Conservation (phyloP, 1,284 basidiomycete species). For the Sporisorium exsertum region DNA sequence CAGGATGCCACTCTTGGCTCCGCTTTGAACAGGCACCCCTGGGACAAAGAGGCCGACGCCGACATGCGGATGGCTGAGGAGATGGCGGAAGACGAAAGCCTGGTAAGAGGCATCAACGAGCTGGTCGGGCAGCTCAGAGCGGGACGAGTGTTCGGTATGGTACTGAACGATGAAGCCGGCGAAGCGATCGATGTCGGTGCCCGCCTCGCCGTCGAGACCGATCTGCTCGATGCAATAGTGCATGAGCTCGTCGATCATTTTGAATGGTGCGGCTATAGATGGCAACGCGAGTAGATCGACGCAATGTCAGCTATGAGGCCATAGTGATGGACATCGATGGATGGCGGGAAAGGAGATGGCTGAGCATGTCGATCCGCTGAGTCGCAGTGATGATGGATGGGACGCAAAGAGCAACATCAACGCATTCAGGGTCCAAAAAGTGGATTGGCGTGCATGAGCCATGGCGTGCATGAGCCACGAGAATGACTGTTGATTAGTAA, state of each 20-base stretch:
- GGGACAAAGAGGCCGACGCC: slow-evolving; percentile 74
- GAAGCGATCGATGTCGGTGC: slow-evolving; percentile 78
- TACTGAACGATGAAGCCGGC: slow-evolving; percentile 78
- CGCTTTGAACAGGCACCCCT: slow-evolving; percentile 19
- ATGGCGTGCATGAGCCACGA: too few relatives aligned
- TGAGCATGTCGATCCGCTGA: not conserved
- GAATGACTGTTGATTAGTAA: slow-evolving; percentile 22
- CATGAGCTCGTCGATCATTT: slow-evolving; percentile 79
- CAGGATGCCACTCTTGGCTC: slow-evolving; percentile 24
- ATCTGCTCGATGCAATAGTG: slow-evolving; percentile 81
- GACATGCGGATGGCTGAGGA: slow-evolving; percentile 79
- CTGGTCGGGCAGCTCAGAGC: slow-evolving; percentile 72
- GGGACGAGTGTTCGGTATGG: slow-evolving; percentile 71
- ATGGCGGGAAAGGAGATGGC: not conserved
- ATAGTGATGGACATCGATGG: not conserved
- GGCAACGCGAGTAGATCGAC: too few relatives aligned
- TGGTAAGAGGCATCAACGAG: slow-evolving; percentile 79
- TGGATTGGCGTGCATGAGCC: slow-evolving; percentile 1
- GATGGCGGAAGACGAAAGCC: slow-evolving; percentile 82
- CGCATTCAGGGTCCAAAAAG: slow-evolving; percentile 18
- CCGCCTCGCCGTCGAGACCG: slow-evolving; percentile 84
- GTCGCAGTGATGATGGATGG: not conserved
- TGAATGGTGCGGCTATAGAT: not conserved
- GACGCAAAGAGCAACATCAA: not conserved
- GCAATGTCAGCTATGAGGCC: not conserved